These are phyloP conservation scores for Ophiostoma sp. DNA, from an alignment of 2,329 filamentous ascomycete genomes.

Conservation along the genomic window DNA sequence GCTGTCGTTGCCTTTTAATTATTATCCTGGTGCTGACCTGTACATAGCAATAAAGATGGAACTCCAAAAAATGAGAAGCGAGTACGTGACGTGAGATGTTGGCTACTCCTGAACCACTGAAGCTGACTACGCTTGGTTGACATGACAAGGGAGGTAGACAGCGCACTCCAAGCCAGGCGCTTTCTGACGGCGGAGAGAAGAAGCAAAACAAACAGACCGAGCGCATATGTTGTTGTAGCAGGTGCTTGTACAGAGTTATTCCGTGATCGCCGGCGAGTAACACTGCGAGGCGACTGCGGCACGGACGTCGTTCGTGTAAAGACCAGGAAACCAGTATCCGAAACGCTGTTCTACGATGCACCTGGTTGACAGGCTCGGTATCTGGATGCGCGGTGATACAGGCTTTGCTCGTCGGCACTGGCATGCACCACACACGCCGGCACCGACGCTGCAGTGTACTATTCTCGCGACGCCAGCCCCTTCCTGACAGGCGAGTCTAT, in stretches of 20 bases:
- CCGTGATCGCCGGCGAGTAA: neutral
- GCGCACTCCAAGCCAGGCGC: too few species aligned
- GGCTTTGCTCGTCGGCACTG: neutral
- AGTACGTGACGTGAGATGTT: too few species aligned
- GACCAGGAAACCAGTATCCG: neutral
- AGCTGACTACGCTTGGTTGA: too few species aligned
- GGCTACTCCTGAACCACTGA: too few species aligned
- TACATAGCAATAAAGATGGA: conserved; percentile 12
- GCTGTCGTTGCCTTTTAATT: neutral
- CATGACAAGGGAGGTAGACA: too few species aligned
- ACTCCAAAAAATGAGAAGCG: neutral
- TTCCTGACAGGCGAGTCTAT: neutral
- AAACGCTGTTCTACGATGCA: neutral
- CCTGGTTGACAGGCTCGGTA: neutral
- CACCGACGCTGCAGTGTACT: neutral
- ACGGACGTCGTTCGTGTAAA: neutral
- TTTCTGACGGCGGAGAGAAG: too few species aligned
- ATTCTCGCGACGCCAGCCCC: neutral
- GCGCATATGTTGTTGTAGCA: too few species aligned
- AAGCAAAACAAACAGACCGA: neutral
- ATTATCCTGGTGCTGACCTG: conserved; percentile 2
- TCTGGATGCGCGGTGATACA: neutral
- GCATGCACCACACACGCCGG: neutral
- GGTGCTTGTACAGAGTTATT: neutral
- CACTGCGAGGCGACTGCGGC: neutral